Evolutionary conservation across 345 rosid genomes (phyloP).

Genomic region (Citrus glauca): DNA sequence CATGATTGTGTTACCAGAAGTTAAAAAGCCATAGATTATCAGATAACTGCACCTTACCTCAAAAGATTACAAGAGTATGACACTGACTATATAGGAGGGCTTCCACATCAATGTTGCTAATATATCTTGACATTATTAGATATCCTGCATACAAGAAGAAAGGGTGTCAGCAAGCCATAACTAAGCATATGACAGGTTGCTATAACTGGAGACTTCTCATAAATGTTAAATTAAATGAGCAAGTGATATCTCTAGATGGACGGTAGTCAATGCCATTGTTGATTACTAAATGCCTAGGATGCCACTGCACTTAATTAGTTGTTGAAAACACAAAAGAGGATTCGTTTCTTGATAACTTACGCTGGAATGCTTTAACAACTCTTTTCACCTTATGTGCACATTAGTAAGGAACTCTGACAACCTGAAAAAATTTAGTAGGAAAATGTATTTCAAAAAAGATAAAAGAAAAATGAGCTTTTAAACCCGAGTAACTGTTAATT

Average conservation of each 20-base stretch:
- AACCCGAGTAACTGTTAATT: not conserved
- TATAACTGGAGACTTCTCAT: not conserved
- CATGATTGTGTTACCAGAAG: not conserved
- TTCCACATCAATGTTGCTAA: conserved; percentile 16
- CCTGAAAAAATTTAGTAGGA: conserved; percentile 34
- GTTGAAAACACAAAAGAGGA: not conserved
- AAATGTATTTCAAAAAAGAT: not conserved
- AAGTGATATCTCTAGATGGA: not conserved
- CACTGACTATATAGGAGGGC: conserved; percentile 15
- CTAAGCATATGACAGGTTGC: not conserved
- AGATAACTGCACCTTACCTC: conserved; percentile 8
- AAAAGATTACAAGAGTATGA: not conserved
- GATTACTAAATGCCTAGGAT: not conserved
- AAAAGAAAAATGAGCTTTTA: not conserved
- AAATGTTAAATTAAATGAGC: not conserved
- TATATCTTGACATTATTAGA: conserved; percentile 21
- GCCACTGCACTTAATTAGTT: not conserved
- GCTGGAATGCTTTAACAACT: conserved; percentile 6
- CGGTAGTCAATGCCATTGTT: not conserved
- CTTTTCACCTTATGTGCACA: conserved; percentile 35
- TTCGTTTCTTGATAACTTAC: conserved; percentile 1
- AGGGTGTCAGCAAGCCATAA: not conserved
- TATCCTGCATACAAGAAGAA: conserved; percentile 19
- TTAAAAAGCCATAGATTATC: not conserved
- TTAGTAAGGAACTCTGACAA: conserved; percentile 61